Base-by-base conservation (phyloP, 306 rosid species). In the Fagus crenata region DNA sequence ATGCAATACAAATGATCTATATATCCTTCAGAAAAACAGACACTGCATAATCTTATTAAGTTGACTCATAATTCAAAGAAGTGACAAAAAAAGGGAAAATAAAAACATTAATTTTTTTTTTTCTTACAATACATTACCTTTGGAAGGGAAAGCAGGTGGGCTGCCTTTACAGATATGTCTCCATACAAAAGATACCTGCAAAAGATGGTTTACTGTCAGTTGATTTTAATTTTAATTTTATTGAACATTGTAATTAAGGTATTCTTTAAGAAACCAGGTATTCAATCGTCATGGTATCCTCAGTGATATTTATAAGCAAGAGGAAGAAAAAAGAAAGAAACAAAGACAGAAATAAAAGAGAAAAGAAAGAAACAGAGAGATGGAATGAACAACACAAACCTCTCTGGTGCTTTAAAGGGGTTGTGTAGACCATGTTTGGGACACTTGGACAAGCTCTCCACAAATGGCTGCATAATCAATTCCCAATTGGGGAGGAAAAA, bases 371-470 rank as follows among this genome's bases (percentile, higher is more conserved):
- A 22, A 22, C 28, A 22, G 28, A 22, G 28, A 22, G 28, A 22
- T 22, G 28, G 6, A 3, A 46, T 15, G 81, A 55, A 56, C 35
- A 75, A 82, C 67, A 63, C 84, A 68, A 75, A 95, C 98, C 98
- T 90, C 89, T 95, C 96, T 2, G 98, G 98, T 49, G 90, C 89
- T 89, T 95, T 95, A 81, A 95, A 92, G 8, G 98, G 98, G 80
- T 95, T 95, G 83, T 95, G 98, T 11, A 95, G 81, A 75, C 98
- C 98, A 78, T 92, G 98, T 78, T 95, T 95, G 15, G 98, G 97
- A 76, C 98, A 95, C 83, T 78, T 84, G 81, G 91, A 71, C 88
- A 95, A 89, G 88, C 98, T 92, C 86, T 92, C 82, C 69, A 90
- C 93, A 75, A 88, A 92, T 18, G 98, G 98, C 97, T 92, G 85